Percentiles rank a stretch among this genome's conserved stretches.
Evolutionary conservation across 495 filamentous ascomycete genomes (phyloP).

Genomic region (Tuber calosporum): DNA sequence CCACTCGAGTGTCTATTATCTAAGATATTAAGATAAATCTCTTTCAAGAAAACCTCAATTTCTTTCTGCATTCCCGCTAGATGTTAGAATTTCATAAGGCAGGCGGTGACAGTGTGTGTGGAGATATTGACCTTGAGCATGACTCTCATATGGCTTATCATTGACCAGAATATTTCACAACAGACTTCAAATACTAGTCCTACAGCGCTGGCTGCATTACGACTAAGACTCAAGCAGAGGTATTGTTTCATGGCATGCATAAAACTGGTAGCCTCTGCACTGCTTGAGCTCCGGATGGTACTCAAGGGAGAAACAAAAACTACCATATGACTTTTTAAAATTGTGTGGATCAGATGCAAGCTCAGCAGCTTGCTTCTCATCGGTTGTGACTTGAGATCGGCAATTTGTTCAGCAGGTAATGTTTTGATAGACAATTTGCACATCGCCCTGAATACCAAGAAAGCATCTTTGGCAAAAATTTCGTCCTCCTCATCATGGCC

Average conservation of each 20-base stretch:
- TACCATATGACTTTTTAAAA: constrained; percentile 80
- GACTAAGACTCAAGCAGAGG: constrained; percentile 82
- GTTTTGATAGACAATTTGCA: constrained; percentile 94
- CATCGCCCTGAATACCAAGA: constrained; percentile 92
- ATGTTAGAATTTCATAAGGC: background rate
- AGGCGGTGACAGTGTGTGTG: background rate
- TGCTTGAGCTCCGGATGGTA: constrained; percentile 80
- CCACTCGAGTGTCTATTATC: constrained; percentile 78
- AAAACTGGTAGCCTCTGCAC: constrained; percentile 76
- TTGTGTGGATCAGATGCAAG: constrained; percentile 84
- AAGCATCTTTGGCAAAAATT: constrained; percentile 91
- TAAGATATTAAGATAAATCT: constrained; percentile 91
- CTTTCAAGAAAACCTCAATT: constrained; percentile 94
- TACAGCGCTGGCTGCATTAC: constrained; percentile 90
- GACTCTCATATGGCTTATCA: constrained; percentile 86
- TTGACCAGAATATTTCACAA: constrained; percentile 96
- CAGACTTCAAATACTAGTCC: constrained; percentile 87
- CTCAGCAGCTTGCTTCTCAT: constrained; percentile 97
- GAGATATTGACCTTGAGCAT: constrained; percentile 67
- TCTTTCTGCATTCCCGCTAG: constrained; percentile 61
- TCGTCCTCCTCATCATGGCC: constrained; percentile 81
- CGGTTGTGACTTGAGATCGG: constrained; percentile 83
- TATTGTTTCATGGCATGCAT: constrained; percentile 95
- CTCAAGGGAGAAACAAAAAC: constrained; percentile 84
- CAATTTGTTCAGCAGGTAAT: constrained; percentile 77